phyloP scores from a whole-genome alignment of 176 grass and related monocot species.

The Neostapfia colusana region DNA sequence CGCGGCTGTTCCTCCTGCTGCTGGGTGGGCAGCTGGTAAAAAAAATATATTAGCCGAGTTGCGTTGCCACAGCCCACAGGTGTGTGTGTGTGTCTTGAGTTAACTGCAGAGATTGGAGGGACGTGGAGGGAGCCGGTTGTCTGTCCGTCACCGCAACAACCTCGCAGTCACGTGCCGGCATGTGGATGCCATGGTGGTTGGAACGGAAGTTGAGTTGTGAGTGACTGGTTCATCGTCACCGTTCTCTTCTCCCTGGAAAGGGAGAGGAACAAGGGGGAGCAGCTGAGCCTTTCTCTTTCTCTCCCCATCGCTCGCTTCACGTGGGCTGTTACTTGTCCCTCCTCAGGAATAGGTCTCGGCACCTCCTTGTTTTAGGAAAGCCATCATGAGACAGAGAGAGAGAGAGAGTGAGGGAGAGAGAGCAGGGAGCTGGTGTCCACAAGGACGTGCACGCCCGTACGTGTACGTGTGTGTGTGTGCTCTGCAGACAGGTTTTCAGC shows the following conservation, averaged over 20 bases:
- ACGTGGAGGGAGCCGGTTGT: not conserved
- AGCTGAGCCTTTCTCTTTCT: constrained; percentile 12
- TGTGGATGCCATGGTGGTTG: constrained; percentile 4
- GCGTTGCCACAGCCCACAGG: not conserved
- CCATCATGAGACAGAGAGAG: constrained; percentile 20
- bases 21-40: not conserved
- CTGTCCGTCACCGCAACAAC: not conserved
- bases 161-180: constrained; percentile 13
- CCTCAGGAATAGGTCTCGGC: constrained; percentile 27
- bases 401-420: not conserved
- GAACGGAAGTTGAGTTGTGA: not conserved
- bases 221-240: not conserved
- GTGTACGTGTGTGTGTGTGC: not conserved
- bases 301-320: not conserved
- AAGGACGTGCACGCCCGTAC: not conserved
- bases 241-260: not conserved
- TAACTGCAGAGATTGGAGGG: not conserved
- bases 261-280: constrained; percentile 18
- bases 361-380: constrained; percentile 41
- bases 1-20: not conserved
- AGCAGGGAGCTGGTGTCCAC: constrained; percentile 11
- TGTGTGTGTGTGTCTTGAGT: not conserved
- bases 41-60: not conserved
- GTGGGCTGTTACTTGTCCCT: constrained; percentile 35
- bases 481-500: not conserved